Percentiles rank a stretch among this genome's conserved stretches.
Conservation (phyloP, 140 eudicot species). For the Senecio squalidus region DNA sequence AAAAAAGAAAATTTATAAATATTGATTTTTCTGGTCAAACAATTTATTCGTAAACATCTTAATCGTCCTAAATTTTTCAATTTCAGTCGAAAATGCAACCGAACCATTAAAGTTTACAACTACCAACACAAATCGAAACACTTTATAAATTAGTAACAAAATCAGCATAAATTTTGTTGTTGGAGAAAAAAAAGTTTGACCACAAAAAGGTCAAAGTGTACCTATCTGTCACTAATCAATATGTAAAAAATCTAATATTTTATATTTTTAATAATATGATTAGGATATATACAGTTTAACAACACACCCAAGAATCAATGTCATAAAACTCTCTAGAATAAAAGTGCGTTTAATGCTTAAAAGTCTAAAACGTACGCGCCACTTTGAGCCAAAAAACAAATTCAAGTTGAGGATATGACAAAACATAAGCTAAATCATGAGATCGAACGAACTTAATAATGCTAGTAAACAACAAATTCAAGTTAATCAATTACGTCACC, state of each 20-base stretch:
- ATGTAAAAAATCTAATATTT: slow-evolving; percentile 20
- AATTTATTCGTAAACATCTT: slow-evolving; percentile 6
- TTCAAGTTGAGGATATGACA: too few relatives aligned
- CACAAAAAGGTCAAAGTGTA: slow-evolving; percentile 17
- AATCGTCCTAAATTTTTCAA: background rate
- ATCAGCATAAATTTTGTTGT: slow-evolving; percentile 6
- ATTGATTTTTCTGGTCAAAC: slow-evolving; percentile 20
- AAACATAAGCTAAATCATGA: too few relatives aligned
- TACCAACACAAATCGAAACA: slow-evolving; percentile 7
- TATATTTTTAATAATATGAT: slow-evolving; percentile 8
- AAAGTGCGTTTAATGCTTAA: too few relatives aligned
- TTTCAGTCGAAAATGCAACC: background rate
- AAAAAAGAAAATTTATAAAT: background rate
- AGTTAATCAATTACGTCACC: too few relatives aligned
- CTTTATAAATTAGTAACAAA: background rate
- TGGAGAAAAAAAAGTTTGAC: background rate
- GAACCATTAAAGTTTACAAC: slow-evolving; percentile 2
- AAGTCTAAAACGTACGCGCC: too few relatives aligned
- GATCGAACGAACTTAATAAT: too few relatives aligned
- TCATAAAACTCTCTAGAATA: too few relatives aligned
- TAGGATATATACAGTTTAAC: background rate
- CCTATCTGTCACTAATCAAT: slow-evolving; percentile 16
- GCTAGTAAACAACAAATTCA: too few relatives aligned
- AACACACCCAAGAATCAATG: slow-evolving; percentile 18
- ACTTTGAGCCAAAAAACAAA: too few relatives aligned